Evolutionary conservation across 2,329 filamentous ascomycete species (phyloP).

Genomic region (Beauveria caledonica): DNA sequence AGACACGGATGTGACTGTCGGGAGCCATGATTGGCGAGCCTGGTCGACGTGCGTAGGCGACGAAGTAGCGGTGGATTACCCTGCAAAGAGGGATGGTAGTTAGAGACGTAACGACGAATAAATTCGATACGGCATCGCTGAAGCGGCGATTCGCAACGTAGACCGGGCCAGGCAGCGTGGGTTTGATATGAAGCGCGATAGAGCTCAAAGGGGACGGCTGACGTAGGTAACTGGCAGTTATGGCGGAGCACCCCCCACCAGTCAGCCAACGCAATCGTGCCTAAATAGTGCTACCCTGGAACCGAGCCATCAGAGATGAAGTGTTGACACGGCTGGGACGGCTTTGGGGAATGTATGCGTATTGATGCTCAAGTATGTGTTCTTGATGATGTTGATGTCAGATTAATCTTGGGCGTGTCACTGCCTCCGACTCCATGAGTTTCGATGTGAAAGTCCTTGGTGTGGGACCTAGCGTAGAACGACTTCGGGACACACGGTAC

Average conservation of each 20-base stretch:
- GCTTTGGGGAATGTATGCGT: not conserved
- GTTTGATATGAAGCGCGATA: not conserved
- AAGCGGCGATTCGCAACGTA: not conserved
- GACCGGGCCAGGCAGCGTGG: not conserved
- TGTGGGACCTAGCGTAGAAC: no score
- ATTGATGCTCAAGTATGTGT: no score
- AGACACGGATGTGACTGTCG: constrained; percentile 64
- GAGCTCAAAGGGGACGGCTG: constrained; percentile 7
- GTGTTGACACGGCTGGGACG: no score
- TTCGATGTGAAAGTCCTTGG: no score
- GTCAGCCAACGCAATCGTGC: not conserved
- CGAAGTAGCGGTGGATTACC: not conserved
- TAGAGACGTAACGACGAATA: not conserved
- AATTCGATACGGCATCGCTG: constrained; percentile 3
- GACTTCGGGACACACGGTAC: no score
- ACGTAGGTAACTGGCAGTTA: constrained; percentile 2
- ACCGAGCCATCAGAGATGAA: not conserved
- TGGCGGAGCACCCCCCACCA: constrained; percentile 6
- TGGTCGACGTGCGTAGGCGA: not conserved
- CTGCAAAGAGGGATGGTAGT: not conserved
- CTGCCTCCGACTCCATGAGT: no score
- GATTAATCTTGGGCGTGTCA: no score
- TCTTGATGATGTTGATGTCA: no score
- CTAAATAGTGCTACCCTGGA: not conserved
- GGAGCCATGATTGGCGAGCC: constrained; percentile 35